A percentile compares a stretch with the other conserved stretches of the same genome.
Evolutionary conservation across 257 asterid genomes (phyloP).

Genomic region (Echium plantagineum): DNA sequence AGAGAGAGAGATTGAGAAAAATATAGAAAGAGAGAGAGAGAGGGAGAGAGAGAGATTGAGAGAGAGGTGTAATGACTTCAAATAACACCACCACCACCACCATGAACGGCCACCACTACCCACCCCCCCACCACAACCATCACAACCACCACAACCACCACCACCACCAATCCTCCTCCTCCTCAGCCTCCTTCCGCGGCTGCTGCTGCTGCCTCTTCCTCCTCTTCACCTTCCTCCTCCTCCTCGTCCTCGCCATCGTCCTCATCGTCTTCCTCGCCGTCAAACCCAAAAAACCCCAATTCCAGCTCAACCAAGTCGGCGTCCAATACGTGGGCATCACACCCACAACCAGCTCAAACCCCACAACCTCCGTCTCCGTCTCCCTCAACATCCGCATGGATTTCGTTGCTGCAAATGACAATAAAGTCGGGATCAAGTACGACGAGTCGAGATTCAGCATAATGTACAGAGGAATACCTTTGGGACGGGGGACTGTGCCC

Average conservation of each 20-base stretch:
- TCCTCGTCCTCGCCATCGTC: slow-evolving; percentile 61
- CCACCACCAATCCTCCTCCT: slow-evolving; percentile 39
- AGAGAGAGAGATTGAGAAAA: too few relatives aligned
- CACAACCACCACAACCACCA: neutral
- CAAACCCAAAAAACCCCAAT: slow-evolving; percentile 84
- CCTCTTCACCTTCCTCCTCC: slow-evolving; percentile 71
- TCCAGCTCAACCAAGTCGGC: slow-evolving; percentile 87
- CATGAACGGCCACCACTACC: slow-evolving; percentile 42
- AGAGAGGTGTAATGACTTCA: neutral
- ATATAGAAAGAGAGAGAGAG: too few relatives aligned
- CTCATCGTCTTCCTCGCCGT: slow-evolving; percentile 73
- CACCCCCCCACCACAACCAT: too few relatives aligned
- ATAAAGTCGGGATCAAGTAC: slow-evolving; percentile 93
- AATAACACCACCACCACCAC: slow-evolving; percentile 18
- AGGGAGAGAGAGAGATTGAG: too few relatives aligned
- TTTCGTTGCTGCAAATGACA: slow-evolving; percentile 67
- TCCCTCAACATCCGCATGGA: slow-evolving; percentile 63
- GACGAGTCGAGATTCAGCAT: slow-evolving; percentile 61
- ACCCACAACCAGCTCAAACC: slow-evolving; percentile 40
- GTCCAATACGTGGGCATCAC: slow-evolving; percentile 75
- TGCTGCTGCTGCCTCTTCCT: slow-evolving; percentile 97
- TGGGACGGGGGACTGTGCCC: slow-evolving; percentile 73
- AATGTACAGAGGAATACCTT: slow-evolving; percentile 91
- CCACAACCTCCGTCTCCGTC: slow-evolving; percentile 61
- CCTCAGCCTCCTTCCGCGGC: slow-evolving; percentile 88